A percentile compares a stretch with the other conserved stretches of the same genome.
Evolutionary conservation across 768 basidiomycete genomes (phyloP).

Genomic region (Boletus vermiculosoides): DNA sequence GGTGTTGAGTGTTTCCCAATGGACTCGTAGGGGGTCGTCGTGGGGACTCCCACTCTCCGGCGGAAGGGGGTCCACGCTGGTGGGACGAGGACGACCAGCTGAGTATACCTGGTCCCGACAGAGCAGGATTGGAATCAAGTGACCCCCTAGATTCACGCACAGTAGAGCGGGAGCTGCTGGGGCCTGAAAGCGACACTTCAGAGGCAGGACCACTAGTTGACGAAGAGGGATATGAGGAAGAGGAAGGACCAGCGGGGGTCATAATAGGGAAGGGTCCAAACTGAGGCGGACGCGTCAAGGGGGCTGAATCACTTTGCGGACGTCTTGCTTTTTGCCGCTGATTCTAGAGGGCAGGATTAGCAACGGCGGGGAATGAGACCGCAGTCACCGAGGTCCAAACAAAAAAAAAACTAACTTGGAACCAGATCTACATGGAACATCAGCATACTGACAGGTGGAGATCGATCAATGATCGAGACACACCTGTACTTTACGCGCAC

Average conservation of each 20-base stretch:
- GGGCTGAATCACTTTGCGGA: constrained; percentile 59
- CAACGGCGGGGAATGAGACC: background rate
- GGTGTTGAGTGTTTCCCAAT: constrained; percentile 2
- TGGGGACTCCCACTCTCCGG: constrained; percentile 19
- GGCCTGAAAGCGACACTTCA: constrained; percentile 15
- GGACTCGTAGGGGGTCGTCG: constrained; percentile 12
- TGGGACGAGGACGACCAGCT: constrained; percentile 29
- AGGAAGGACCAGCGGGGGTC: constrained; percentile 34
- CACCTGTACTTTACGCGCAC: constrained; percentile 88
- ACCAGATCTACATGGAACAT: constrained; percentile 67
- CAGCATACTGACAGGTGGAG: constrained; percentile 9
- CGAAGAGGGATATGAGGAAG: constrained; percentile 17
- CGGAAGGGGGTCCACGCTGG: constrained; percentile 16
- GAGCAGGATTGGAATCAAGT: constrained; percentile 37
- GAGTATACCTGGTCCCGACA: constrained; percentile 59
- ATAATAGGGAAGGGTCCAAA: constrained; percentile 59
- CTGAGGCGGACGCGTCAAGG: constrained; percentile 55
- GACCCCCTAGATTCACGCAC: constrained; percentile 23
- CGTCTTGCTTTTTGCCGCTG: constrained; percentile 85
- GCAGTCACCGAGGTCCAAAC: background rate
- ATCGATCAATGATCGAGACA: constrained; percentile 29
- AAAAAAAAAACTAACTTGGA: constrained; percentile 54
- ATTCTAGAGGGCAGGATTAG: constrained; percentile 49
- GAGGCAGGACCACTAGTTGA: background rate
- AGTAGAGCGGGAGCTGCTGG: constrained; percentile 12